These are phyloP conservation scores for Gloeostereum incarnatum DNA, from an alignment of 768 basidiomycete genomes.

Conservation along the genomic window DNA sequence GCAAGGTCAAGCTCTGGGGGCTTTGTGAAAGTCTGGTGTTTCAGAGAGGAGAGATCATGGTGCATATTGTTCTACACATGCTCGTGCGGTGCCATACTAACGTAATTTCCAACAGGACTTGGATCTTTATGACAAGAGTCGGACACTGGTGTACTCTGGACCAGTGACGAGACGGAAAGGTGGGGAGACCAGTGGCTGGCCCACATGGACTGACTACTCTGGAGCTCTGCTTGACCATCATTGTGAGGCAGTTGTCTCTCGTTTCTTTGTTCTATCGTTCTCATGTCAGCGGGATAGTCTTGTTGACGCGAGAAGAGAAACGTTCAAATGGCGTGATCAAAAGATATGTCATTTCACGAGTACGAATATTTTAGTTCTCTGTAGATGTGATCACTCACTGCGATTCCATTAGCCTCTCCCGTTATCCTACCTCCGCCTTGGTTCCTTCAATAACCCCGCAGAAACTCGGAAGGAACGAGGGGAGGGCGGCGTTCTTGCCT, in stretches of 20 bases:
- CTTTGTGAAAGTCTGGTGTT: conserved; percentile 69
- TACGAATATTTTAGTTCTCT: conserved; percentile 22
- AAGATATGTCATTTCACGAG: conserved; percentile 56
- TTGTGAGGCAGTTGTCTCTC: conserved; percentile 30
- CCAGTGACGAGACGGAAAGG: conserved; percentile 50
- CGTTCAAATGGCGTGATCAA: conserved; percentile 35
- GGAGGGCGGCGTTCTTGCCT: conserved; percentile 50
- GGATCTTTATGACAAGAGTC: conserved; percentile 68
- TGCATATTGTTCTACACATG: conserved; percentile 22
- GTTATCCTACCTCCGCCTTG: conserved; percentile 68
- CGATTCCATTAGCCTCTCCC: conserved; percentile 57
- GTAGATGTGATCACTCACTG: conserved; percentile 1
- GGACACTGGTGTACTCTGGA: conserved; percentile 63
- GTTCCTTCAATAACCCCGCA: conserved; percentile 45
- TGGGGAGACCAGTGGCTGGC: conserved; percentile 51
- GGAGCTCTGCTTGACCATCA: conserved; percentile 71
- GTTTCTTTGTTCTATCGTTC: conserved; percentile 2
- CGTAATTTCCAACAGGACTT: conserved; percentile 47
- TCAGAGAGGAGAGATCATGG: conserved; percentile 76
- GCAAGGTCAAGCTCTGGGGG: conserved; percentile 82
- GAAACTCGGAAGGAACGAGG: conserved; percentile 57
- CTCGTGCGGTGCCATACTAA: not conserved
- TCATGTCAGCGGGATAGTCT: conserved; percentile 29
- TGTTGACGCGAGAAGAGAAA: conserved; percentile 56
- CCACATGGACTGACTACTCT: conserved; percentile 62